Base-by-base conservation (phyloP, 805 yeast species). In the Clavispora vitiphila region DNA sequence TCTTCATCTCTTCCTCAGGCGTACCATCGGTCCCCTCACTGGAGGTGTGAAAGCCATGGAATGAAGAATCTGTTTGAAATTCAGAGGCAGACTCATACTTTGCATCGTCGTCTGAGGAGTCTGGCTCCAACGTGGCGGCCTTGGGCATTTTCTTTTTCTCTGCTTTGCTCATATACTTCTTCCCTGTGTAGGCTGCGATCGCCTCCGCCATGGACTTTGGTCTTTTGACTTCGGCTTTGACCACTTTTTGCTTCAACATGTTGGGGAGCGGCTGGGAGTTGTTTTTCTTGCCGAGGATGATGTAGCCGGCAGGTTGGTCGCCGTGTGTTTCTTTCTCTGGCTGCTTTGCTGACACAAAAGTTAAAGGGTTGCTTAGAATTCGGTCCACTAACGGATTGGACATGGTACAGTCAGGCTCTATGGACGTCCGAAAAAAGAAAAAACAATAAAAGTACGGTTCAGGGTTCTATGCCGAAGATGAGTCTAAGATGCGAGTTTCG, bases 301-400 rank as follows among this genome's bases (percentile, higher is more conserved):
- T 51, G 39, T 51, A 51, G 23, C 53, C 47, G 25, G 53, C 25
- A 2, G 46, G 39, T 37, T 46, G 38, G 6, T 42, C 42, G 24
- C 43, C 37, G 35, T 47, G 54, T 29, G 39, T 44, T 42, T 51
- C 55, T 32, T 40, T 38, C 12, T 49, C 52, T 9, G 49, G 48
- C 40, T 64, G 64, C 48, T 71, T 76, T 12, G 86, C 89, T 4
- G 78, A 69, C 40, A 74, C 78, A 60, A 86, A 87, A 22, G 69
- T 69, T 39, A 83, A 58, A 8, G 88, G 89, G 42, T 77, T 76
- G 22, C 80, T 62, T 31, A 81, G 65, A 41, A 82, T 70, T 52
- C 84, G 69, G 52, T 80, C 86, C 44, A 81, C 76, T 35, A 80
- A 58, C n/a, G 86, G 86, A 38, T 76, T 69, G 26, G 55, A 46